These are phyloP conservation scores for Cercospora citrullina DNA, from an alignment of 2,329 filamentous ascomycete genomes.

Conservation along the genomic window DNA sequence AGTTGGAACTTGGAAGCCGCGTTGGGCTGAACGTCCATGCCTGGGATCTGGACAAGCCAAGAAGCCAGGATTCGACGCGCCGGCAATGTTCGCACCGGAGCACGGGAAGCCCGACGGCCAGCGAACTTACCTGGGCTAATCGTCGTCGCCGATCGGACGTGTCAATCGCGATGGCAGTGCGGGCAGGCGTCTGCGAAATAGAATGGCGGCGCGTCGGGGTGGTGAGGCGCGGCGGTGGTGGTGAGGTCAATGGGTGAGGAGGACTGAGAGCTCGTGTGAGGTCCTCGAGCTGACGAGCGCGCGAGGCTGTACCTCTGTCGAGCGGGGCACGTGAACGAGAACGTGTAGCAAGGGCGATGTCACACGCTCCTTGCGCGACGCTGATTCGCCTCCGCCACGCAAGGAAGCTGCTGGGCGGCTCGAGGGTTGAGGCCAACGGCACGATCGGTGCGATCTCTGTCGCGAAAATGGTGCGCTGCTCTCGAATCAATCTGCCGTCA, in stretches of 20 bases:
- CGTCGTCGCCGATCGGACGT: not conserved
- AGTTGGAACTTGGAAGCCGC: slow-evolving; percentile 8
- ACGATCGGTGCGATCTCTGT: not conserved
- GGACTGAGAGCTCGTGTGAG: not conserved
- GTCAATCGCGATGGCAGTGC: not conserved
- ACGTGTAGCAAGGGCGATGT: not conserved
- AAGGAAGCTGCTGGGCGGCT: slow-evolving; percentile 1
- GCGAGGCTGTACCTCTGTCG: not conserved
- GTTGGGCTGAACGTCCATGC: slow-evolving; percentile 11
- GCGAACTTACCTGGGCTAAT: slow-evolving; percentile 2
- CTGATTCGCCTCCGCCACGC: not conserved
- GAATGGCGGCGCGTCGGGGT: not conserved
- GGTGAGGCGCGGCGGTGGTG: not conserved
- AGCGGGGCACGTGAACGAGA: not conserved
- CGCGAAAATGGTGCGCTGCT: not conserved
- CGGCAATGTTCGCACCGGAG: not conserved
- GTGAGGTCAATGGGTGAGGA: not conserved
- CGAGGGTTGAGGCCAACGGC: not conserved
- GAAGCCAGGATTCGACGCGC: slow-evolving; percentile 9
- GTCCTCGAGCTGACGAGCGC: not conserved
- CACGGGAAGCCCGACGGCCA: slow-evolving; percentile 1
- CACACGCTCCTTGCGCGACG: not conserved
- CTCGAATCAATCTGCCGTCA: not conserved
- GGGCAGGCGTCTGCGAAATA: not conserved
- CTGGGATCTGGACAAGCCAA: slow-evolving; percentile 9